These are phyloP conservation scores for Fomitopsis serialis DNA, from an alignment of 768 basidiomycete genomes.

Conservation along the genomic window DNA sequence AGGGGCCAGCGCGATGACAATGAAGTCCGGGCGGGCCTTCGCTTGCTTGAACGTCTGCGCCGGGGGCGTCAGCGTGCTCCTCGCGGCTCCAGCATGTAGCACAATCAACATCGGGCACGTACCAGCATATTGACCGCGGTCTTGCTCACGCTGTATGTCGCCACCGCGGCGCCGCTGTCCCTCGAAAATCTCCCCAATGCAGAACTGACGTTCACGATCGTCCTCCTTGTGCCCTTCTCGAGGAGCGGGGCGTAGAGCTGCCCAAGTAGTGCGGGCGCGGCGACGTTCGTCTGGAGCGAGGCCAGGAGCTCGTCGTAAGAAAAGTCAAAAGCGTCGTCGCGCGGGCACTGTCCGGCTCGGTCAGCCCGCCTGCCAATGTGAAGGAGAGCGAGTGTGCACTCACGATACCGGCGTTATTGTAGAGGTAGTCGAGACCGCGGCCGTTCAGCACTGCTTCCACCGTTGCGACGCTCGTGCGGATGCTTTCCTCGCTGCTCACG, in stretches of 20 bases:
- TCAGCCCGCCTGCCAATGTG: not conserved
- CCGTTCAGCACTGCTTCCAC: constrained; percentile 23
- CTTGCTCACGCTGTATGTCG: constrained; percentile 31
- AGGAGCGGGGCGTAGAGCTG: constrained; percentile 29
- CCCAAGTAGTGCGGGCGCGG: constrained; percentile 29
- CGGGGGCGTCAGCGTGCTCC: not conserved
- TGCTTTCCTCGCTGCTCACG: constrained; percentile 20
- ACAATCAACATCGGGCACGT: too few relatives aligned
- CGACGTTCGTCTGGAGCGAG: constrained; percentile 26
- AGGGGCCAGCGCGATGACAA: constrained; percentile 6
- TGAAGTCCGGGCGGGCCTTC: constrained; percentile 8
- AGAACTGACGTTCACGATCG: constrained; percentile 28
- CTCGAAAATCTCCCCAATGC: constrained; percentile 26
- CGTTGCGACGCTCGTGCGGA: constrained; percentile 18
- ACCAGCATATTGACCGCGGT: constrained; percentile 36
- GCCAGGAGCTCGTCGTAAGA: constrained; percentile 14
- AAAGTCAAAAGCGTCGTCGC: constrained; percentile 25
- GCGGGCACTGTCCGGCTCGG: not conserved
- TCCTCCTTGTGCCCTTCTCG: constrained; percentile 23
- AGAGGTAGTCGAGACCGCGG: constrained; percentile 29
- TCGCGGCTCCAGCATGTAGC: too few relatives aligned
- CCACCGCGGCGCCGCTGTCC: constrained; percentile 14
- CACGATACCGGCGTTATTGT: constrained; percentile 12
- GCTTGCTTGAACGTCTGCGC: constrained; percentile 13
- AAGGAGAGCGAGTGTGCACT: constrained; percentile 10